Percentiles rank a stretch among this genome's conserved stretches.
These are phyloP conservation scores for Malus hybrid DNA, from an alignment of 331 rosid genomes.

Conservation along the genomic window DNA sequence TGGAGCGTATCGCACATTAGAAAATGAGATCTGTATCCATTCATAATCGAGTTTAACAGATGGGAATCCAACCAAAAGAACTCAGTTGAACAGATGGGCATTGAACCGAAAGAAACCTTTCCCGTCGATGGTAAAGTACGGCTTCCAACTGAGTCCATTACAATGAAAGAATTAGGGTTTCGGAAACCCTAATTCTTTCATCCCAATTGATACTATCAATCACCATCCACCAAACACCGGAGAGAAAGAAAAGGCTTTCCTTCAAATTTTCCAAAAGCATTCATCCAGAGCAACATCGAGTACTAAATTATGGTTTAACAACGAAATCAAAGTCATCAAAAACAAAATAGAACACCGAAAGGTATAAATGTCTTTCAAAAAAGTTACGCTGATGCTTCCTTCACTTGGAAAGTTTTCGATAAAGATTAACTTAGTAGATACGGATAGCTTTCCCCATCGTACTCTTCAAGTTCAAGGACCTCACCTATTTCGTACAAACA, in stretches of 20 bases:
- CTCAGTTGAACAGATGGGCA: too few relatives aligned
- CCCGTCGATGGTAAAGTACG: too few relatives aligned
- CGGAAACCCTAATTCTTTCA: not conserved
- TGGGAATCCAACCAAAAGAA: too few relatives aligned
- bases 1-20: too few relatives aligned
- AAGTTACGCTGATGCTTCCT: not conserved
- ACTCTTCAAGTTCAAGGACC: conserved; percentile 69
- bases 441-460: conserved; percentile 67
- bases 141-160: too few relatives aligned
- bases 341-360: conserved; percentile 2
- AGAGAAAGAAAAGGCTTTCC: not conserved
- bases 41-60: too few relatives aligned
- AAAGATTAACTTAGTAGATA: conserved; percentile 22
- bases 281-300: not conserved
- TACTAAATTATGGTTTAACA: not conserved
- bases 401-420: not conserved
- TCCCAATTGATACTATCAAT: not conserved
- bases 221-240: not conserved
- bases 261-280: not conserved
- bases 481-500: conserved; percentile 35
- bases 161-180: too few relatives aligned
- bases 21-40: too few relatives aligned
- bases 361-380: not conserved
- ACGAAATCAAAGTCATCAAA: not conserved
- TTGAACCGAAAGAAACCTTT: too few relatives aligned